Evolutionary conservation across 768 basidiomycete species (phyloP), one percentile per base, ranked within the genome.

Genomic region (Boletus vinaceobasis): DNA sequence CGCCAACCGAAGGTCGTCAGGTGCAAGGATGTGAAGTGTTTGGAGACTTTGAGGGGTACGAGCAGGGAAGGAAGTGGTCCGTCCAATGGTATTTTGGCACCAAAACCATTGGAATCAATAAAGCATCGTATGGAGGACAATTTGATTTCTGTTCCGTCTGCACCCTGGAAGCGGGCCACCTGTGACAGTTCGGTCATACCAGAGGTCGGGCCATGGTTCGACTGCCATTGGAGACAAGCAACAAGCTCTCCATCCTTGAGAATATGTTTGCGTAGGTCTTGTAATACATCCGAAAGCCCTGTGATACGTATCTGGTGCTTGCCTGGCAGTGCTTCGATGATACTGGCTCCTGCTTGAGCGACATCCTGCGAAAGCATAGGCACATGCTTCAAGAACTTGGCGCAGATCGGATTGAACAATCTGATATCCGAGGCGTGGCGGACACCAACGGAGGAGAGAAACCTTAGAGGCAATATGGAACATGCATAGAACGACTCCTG

Each of bases 1-100:
- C 73, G 73, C 88, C 93, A 94, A 1, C 82, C 82, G 58, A 96
- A 89, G 5, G 79, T 75, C 4, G 71, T 50, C 1, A 93, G 74
- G 7, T 3, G 76, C 75, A 0, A 78, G 63, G 17, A n/a, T n/a
- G 77, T 63, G 57, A 93, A 76, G 11, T 77, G 68, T 55, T 81
- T 83, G 57, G 85, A 85, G 48, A 96, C 68, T 14, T 67, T 72
- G 51, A 83, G 71, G 1, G 91, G 92, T 1, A 51, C 26, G 7
- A 93, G 81, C 59, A 86, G 77, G 3, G 71, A 65, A 0, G 95
- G 94, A 2, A 95, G 72, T 1, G 93, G 93, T 9, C 88, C 83
- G 59, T 93, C 90, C 11, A 70, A 46, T 13, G n/a, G n/a, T n/a
- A n/a, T n/a, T n/a, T n/a, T n/a, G n/a, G n/a, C n/a, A n/a, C 5